Conservation (phyloP, 2,329 filamentous ascomycete genomes). For the Diplodia intermedia region DNA sequence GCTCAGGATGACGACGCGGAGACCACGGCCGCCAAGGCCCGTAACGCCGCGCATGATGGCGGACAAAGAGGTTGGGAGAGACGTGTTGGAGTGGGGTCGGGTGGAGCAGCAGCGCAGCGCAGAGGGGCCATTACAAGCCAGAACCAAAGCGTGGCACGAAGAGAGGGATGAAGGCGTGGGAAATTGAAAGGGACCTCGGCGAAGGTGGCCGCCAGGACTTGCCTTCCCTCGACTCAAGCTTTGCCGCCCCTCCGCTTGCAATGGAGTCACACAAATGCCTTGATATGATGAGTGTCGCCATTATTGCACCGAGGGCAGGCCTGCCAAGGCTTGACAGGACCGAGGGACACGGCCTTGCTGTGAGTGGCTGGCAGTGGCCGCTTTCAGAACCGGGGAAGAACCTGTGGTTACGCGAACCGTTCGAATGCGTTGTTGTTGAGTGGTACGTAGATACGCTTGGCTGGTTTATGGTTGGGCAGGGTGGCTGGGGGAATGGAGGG, state of each 20-base stretch:
- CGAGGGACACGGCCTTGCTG: neutral
- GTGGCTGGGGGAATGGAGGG: slow-evolving; percentile 23
- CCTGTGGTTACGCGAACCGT: slow-evolving; percentile 7
- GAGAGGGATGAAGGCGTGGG: slow-evolving; percentile 18
- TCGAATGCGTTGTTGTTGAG: neutral
- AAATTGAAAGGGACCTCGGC: slow-evolving; percentile 1
- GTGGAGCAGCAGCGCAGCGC: neutral
- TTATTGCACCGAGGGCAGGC: neutral
- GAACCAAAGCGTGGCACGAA: slow-evolving; percentile 6
- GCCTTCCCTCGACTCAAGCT: slow-evolving; percentile 18
- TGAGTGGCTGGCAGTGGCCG: neutral
- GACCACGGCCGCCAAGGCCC: slow-evolving; percentile 3
- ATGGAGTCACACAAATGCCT: slow-evolving; percentile 7
- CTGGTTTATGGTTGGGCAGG: slow-evolving; percentile 4
- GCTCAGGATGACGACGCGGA: neutral
- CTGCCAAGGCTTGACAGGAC: slow-evolving; percentile 7
- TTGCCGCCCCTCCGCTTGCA: slow-evolving; percentile 1
- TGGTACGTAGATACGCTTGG: slow-evolving; percentile 15
- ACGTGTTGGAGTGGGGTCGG: slow-evolving; percentile 4
- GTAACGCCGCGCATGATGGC: slow-evolving; percentile 14
- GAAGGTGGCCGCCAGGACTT: slow-evolving; percentile 9
- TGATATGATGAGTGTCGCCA: neutral
- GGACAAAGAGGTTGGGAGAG: slow-evolving; percentile 4
- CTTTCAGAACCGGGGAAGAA: neutral
- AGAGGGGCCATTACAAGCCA: neutral